phyloP scores from a whole-genome alignment of 2,329 filamentous ascomycete genomes.

The Harringtonia lauricola region DNA sequence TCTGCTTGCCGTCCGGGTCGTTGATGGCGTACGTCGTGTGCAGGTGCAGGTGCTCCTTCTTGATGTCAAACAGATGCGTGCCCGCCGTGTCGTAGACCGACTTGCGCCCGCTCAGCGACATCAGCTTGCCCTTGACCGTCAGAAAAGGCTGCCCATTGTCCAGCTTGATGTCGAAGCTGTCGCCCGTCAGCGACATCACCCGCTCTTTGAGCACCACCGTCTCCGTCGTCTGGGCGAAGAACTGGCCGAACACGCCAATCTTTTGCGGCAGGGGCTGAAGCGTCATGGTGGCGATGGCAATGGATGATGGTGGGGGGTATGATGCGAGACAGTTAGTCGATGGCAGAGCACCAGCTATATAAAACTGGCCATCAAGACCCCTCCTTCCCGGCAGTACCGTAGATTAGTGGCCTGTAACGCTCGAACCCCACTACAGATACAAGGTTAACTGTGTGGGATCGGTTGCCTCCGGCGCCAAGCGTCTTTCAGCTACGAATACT shows the following conservation, averaged over 20 bases:
- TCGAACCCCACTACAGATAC: no score
- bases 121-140: conserved; percentile 42
- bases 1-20: conserved; percentile 29
- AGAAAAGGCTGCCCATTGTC: conserved; percentile 41
- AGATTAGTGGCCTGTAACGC: no score
- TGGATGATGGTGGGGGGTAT: neutral
- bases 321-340: neutral
- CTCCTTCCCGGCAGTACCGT: no score
- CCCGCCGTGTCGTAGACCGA: conserved; percentile 40
- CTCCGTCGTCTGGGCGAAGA: conserved; percentile 17
- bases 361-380: no score
- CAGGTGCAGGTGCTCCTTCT: conserved; percentile 38
- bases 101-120: conserved; percentile 44
- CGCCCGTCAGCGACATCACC: conserved; percentile 48
- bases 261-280: conserved; percentile 6
- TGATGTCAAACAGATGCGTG: conserved; percentile 46
- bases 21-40: conserved; percentile 41
- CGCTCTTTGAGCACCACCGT: conserved; percentile 51
- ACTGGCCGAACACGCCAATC: conserved; percentile 9
- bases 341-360: no score
- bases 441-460: no score
- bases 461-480: no score
- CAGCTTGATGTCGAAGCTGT: conserved; percentile 52
- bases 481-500: no score
- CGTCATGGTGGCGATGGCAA: neutral